Conservation (phyloP, 1,284 basidiomycete species). For the Puccinia horiana region DNA sequence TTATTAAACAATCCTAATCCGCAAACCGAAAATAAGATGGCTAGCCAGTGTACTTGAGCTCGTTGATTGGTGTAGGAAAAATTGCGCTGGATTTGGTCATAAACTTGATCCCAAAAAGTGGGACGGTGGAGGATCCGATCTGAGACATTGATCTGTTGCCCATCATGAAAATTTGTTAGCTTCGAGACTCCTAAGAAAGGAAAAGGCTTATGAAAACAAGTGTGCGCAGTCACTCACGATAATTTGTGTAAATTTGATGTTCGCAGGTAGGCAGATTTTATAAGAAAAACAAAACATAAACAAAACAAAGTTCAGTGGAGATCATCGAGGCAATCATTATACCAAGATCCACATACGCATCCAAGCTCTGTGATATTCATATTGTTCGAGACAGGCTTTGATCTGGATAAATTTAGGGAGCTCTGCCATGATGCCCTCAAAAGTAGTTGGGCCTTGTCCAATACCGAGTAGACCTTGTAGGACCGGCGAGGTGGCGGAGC, state of each 20-base stretch:
- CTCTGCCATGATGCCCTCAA: conserved; percentile 28
- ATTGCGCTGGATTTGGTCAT: conserved; percentile 14
- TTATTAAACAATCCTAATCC: conserved; percentile 43
- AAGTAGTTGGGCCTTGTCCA: conserved; percentile 14
- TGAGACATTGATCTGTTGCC: not conserved
- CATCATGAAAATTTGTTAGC: not conserved
- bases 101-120: conserved; percentile 18
- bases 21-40: conserved; percentile 45
- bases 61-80: conserved; percentile 24
- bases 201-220: not conserved
- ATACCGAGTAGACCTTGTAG: conserved; percentile 29
- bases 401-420: conserved; percentile 13
- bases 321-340: not conserved
- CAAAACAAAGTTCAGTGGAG: not conserved
- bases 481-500: not conserved
- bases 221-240: not conserved
- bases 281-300: not conserved
- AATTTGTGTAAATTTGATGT: not conserved
- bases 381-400: conserved; percentile 31
- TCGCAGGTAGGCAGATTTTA: not conserved
- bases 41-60: conserved; percentile 35
- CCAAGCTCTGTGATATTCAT: conserved; percentile 38
- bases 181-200: not conserved
- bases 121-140: conserved; percentile 34
- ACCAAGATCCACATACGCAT: conserved; percentile 3